Evolutionary conservation across 176 grass and related monocot species (phyloP), one percentile per base, ranked within the genome.

Genomic region (Aechmea fasciata): DNA sequence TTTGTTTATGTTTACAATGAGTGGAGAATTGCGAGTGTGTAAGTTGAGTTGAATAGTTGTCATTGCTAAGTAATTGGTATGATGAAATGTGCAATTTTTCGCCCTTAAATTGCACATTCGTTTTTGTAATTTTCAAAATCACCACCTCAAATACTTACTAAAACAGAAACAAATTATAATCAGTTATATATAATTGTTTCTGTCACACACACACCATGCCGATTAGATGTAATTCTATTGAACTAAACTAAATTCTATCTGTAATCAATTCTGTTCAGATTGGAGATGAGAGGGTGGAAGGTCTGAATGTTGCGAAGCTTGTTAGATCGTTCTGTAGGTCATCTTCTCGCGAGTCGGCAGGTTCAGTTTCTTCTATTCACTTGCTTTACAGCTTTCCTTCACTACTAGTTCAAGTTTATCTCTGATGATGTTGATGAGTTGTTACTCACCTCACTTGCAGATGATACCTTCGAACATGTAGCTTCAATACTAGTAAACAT

Each of bases 281-380:
- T 81, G 86, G 82, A n/a, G 94, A 92, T 84, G 94, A 92, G 49
- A 97, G 92, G 82, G 76, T 97, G 55, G 89, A 90, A 81, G 94
- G 89, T 14, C 73, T 97, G 70, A 90, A 97, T 83, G 77, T 90
- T 29, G 82, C 82, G 1, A 92, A 90, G 79, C 86, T 97, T 71
- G 89, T 97, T 57, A 76, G 84, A 66, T 97, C 89, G 64, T 97
- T 97, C 74, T 87, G 86, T 77, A 84, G 89, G 71, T 69, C 65
- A 8, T 85, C 93, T 51, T 90, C 88, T 59, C 64, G 61, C 41
- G 85, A 85, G 13, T 91, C 85, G 64, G 73, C 66, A 87, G 89
- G 89, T 91, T 69, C 11, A 74, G 25, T 74, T 75, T 77, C 11
- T 64, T 76, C 63, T 71, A 18, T 52, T 59, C 9, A 17, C 71